Evolutionary conservation across 2,329 filamentous ascomycete species (phyloP), one percentile per base, ranked within the genome.

Genomic region (Helotiales sp.): DNA sequence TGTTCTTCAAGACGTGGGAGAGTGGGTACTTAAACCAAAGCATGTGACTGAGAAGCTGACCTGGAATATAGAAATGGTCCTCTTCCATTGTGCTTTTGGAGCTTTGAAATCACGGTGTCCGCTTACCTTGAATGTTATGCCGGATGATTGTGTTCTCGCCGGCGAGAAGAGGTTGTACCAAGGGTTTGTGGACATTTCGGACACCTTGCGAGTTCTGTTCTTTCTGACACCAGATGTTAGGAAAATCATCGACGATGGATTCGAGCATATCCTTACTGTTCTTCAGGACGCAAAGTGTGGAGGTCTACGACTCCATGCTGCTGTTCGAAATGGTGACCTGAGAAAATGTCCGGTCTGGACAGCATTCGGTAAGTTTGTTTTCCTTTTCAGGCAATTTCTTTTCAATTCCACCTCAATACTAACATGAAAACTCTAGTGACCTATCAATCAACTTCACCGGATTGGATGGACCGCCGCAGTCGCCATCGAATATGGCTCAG

Each of bases 1-100:
- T 87, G 5, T 80, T 75, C 57, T 86, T 86, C 59, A 70, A 79
- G 55, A 85, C 81, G 1, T 86, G 81, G 81, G 84, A 86, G 75
- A 81, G 83, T 83, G 64, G 56, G 75, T 65, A 5, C 3, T 40
- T 31, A 29, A 25, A 31, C n/a, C 25, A 34, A 30, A 40, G 5
- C 17, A 17, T 36, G 15, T 49, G 17, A 22, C 3, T 7, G 10
- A 22, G 9, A 8, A 27, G 17, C 54, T 57, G 42, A 50, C 19
- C 30, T 19, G 5, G 42, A 34, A 12, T 17, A 19, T 29, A 86
- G 84, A 85, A 68, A 76, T 86, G 71, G 79, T 84, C 2, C 74
- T 87, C 1, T 81, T 85, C 61, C 81, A 86, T 64, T 82, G 78
- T 63, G 78, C 79, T 0, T 86, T 87, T 63, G 70, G 84, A 15